Conservation (phyloP, 495 filamentous ascomycete genomes). For the Stereocaulon alpinum region DNA sequence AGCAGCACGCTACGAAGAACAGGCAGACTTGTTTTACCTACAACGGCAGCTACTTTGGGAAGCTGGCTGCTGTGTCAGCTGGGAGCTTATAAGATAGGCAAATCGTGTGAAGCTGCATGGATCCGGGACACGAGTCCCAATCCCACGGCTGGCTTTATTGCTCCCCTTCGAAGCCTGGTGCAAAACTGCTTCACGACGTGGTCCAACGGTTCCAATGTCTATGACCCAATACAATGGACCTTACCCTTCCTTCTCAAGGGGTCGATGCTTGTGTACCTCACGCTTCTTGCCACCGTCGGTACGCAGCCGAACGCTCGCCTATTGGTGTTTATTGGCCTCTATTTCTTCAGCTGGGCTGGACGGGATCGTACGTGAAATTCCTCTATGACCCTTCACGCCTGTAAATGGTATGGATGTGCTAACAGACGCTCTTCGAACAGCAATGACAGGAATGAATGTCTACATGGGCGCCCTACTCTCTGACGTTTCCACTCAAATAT, state of each 20-base stretch:
- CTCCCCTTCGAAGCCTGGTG: constrained; percentile 32
- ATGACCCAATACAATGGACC: constrained; percentile 59
- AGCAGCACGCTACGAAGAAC: constrained; percentile 55
- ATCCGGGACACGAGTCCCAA: constrained; percentile 42
- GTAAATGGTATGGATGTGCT: background rate
- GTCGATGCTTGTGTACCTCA: constrained; percentile 50
- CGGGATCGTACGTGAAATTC: constrained; percentile 12
- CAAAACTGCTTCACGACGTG: constrained; percentile 45
- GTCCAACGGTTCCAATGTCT: constrained; percentile 46
- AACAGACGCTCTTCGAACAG: background rate
- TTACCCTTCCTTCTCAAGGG: constrained; percentile 50
- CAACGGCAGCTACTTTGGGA: constrained; percentile 45
- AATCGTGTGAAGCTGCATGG: constrained; percentile 49
- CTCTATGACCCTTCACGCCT: background rate
- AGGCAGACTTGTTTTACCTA: constrained; percentile 53
- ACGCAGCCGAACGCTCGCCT: constrained; percentile 26
- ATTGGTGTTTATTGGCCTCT: constrained; percentile 12
- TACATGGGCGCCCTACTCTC: constrained; percentile 47
- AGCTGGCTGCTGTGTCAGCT: constrained; percentile 48
- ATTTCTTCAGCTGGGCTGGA: constrained; percentile 12
- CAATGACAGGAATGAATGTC: constrained; percentile 16
- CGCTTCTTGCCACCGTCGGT: constrained; percentile 45
- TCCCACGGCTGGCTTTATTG: constrained; percentile 24
- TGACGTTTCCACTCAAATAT: constrained; percentile 42
- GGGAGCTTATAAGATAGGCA: constrained; percentile 45